Conservation (phyloP, 2,329 filamentous ascomycete genomes). For the Phaeosphaeria sp. region DNA sequence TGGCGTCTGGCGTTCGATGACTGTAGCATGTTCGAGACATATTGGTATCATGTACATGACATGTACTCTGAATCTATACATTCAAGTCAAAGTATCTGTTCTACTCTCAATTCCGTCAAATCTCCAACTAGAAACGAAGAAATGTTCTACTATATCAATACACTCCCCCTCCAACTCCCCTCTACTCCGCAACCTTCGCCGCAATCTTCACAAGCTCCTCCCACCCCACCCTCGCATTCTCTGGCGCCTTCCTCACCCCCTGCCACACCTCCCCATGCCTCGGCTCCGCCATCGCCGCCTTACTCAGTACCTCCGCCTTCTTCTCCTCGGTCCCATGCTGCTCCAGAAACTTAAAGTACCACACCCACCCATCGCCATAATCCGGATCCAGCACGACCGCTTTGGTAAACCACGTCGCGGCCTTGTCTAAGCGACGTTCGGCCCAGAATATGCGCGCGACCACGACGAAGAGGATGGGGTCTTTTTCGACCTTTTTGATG, state of each 20-base stretch:
- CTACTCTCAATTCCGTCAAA: neutral
- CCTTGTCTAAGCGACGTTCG: constrained; percentile 90
- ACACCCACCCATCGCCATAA: constrained; percentile 92
- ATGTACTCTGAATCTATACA: neutral
- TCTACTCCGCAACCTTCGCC: constrained; percentile 62
- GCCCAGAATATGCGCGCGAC: constrained; percentile 96
- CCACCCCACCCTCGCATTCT: constrained; percentile 74
- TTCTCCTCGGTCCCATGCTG: constrained; percentile 97
- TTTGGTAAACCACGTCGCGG: constrained; percentile 97
- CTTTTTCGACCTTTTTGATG: constrained; percentile 95
- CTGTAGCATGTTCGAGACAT: neutral
- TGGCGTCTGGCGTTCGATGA: neutral
- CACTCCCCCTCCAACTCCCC: neutral
- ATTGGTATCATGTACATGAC: neutral
- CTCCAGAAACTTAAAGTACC: constrained; percentile 92
- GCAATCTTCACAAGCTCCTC: constrained; percentile 88
- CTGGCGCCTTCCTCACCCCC: constrained; percentile 81
- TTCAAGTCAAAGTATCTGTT: neutral
- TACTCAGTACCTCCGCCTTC: constrained; percentile 79
- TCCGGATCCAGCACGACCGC: constrained; percentile 88
- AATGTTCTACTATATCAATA: neutral
- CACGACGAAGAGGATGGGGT: constrained; percentile 85
- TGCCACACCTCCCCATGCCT: constrained; percentile 95
- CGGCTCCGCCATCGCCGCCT: constrained; percentile 84
- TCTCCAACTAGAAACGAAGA: neutral